Conservation (phyloP, 108 stramenopile genomes). For the Cyclotella sp. region DNA sequence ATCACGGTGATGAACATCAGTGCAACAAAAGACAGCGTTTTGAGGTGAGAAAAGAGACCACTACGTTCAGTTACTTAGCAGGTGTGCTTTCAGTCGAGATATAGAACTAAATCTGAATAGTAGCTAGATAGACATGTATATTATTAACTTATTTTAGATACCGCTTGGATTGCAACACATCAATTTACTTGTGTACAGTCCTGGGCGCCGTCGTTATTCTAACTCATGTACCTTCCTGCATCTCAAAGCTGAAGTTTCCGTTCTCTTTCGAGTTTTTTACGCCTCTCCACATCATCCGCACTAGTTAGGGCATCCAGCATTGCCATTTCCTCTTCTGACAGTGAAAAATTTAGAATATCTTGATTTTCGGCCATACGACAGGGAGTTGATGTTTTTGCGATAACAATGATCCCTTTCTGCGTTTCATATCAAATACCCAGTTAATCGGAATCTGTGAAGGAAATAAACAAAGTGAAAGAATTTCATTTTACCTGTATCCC, state of each 20-base stretch:
- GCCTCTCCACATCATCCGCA: slow-evolving; percentile 31
- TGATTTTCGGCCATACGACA: slow-evolving; percentile 54
- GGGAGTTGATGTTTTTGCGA: slow-evolving; percentile 45
- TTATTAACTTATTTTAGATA: too few relatives aligned
- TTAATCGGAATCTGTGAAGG: neutral
- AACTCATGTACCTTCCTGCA: too few relatives aligned
- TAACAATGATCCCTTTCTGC: slow-evolving; percentile 48
- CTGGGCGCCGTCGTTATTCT: neutral
- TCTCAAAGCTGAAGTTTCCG: slow-evolving; percentile 40
- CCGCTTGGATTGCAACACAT: too few relatives aligned
- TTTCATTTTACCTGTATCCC: slow-evolving; percentile 10
- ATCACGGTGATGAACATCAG: neutral
- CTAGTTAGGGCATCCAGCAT: slow-evolving; percentile 35
- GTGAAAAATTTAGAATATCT: slow-evolving; percentile 14
- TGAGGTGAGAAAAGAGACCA: neutral
- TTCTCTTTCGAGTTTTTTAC: slow-evolving; percentile 45
- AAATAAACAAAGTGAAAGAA: neutral
- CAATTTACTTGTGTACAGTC: too few relatives aligned
- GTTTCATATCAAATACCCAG: neutral
- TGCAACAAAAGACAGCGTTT: neutral
- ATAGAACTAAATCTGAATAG: neutral
- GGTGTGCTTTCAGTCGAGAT: neutral
- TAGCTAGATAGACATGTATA: too few relatives aligned
- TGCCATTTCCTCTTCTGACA: slow-evolving; percentile 32
- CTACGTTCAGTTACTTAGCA: neutral